These are phyloP conservation scores for Xanthoconium stramineum DNA, from an alignment of 768 basidiomycete species.

Conservation along the genomic window DNA sequence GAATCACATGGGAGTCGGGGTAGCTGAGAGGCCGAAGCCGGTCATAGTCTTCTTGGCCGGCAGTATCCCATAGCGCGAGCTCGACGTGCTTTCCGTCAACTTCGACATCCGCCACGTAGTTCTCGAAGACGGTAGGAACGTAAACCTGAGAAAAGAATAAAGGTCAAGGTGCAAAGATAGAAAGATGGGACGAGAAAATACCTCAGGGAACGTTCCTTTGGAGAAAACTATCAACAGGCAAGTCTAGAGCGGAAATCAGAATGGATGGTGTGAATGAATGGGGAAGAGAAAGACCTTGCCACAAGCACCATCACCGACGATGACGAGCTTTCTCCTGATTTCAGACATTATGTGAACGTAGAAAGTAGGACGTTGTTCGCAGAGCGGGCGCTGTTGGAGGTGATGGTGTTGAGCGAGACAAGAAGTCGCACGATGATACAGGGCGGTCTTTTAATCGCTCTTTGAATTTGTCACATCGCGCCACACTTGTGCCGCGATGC, in stretches of 20 bases:
- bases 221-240: conserved; percentile 95
- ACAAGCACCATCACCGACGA: conserved; percentile 97
- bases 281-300: conserved; percentile 66
- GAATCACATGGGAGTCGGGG: conserved; percentile 99
- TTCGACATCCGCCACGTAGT: conserved; percentile 98
- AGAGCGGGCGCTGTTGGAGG: conserved; percentile 35
- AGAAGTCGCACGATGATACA: conserved; percentile 37
- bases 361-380: conserved; percentile 30
- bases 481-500: conserved; percentile 31
- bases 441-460: conserved; percentile 34
- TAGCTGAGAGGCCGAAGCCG: conserved; percentile 96
- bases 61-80: conserved; percentile 99
- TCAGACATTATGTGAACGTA: conserved; percentile 73
- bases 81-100: conserved; percentile 99
- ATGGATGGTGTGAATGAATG: conserved; percentile 6
- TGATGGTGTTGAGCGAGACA: conserved; percentile 39
- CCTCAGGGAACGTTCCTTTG: conserved; percentile 96
- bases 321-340: conserved; percentile 98
- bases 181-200: conserved; percentile 28
- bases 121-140: conserved; percentile 99
- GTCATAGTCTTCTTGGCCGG: conserved; percentile 99
- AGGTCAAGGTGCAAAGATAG: not conserved
- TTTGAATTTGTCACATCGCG: conserved; percentile 30
- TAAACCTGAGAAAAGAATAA: conserved; percentile 65
- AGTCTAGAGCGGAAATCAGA: conserved; percentile 49